Evolutionary conservation across 1,284 basidiomycete genomes (phyloP).

Genomic region (Neotropicomus parvogracilis): DNA sequence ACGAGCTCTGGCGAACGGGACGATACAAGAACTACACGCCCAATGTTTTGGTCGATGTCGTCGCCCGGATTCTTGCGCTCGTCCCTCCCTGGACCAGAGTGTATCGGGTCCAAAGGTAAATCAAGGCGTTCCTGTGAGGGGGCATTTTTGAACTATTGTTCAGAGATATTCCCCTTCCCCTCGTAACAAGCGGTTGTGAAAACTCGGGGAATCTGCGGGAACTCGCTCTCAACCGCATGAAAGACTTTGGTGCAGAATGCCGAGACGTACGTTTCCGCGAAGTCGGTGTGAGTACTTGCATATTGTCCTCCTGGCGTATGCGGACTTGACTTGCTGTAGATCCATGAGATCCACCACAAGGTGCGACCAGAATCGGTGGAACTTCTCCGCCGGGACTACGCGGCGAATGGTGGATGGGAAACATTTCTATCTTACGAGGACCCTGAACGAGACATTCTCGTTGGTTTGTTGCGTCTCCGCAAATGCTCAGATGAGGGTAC

Average conservation of each 20-base stretch:
- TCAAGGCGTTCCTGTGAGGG: not conserved
- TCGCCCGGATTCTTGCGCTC: constrained; percentile 92
- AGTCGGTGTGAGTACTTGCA: constrained; percentile 74
- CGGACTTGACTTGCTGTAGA: constrained; percentile 43
- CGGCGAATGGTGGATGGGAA: constrained; percentile 98
- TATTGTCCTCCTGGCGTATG: not conserved
- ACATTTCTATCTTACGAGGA: constrained; percentile 99
- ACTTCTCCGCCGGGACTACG: constrained; percentile 94
- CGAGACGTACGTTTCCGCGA: constrained; percentile 97
- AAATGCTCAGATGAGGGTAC: constrained; percentile 97
- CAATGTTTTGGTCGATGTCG: constrained; percentile 95
- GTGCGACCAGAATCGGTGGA: constrained; percentile 95
- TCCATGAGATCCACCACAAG: constrained; percentile 98
- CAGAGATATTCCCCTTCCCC: constrained; percentile 93
- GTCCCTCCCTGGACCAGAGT: constrained; percentile 99
- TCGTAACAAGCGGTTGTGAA: constrained; percentile 96
- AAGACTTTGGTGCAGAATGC: constrained; percentile 97
- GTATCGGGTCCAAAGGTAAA: constrained; percentile 90
- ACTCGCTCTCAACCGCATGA: constrained; percentile 95
- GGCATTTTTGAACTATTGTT: constrained; percentile 5
- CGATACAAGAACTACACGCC: constrained; percentile 99
- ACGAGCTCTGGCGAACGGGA: constrained; percentile 95
- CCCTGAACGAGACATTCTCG: constrained; percentile 93
- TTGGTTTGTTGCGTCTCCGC: constrained; percentile 88
- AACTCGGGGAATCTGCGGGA: constrained; percentile 97